These are phyloP conservation scores for Letharia columbiana DNA, from an alignment of 495 filamentous ascomycete genomes.

Conservation along the genomic window DNA sequence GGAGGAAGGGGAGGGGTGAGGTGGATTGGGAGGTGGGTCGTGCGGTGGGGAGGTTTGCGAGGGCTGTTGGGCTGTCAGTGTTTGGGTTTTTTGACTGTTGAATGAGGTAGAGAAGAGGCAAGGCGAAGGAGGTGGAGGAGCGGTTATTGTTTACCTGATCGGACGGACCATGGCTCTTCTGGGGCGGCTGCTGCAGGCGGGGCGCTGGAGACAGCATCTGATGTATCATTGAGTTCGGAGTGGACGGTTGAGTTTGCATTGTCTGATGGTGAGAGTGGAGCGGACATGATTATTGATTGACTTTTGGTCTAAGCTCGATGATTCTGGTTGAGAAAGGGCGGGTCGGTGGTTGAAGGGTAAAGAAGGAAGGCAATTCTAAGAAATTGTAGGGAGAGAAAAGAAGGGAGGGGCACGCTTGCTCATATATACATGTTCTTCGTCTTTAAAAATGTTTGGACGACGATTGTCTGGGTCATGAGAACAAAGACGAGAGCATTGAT, in stretches of 20 bases:
- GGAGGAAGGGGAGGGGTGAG: constrained; percentile 85
- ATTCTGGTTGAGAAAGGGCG: not conserved
- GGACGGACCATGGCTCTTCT: constrained; percentile 29
- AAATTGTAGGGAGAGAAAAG: not conserved
- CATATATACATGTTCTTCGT: not conserved
- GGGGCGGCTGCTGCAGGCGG: not conserved
- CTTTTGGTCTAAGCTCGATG: not conserved
- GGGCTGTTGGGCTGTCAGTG: constrained; percentile 19
- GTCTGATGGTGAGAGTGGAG: constrained; percentile 1
- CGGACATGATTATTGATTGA: constrained; percentile 2
- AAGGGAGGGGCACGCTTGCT: not conserved
- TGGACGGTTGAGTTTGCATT: not conserved
- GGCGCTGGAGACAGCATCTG: not conserved
- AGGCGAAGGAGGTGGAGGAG: not conserved
- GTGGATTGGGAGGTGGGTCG: constrained; percentile 29
- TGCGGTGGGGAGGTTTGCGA: constrained; percentile 17
- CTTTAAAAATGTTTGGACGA: not conserved
- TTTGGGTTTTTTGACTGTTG: constrained; percentile 22
- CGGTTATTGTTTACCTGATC: constrained; percentile 22
- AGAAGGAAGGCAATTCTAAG: not conserved
- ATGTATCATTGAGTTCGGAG: not conserved
- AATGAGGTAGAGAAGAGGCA: constrained; percentile 24
- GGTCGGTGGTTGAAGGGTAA: not conserved
- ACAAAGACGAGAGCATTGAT: not conserved
- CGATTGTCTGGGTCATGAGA: not conserved